phyloP scores from a whole-genome alignment of 345 rosid species.

The Arabidopsis suecica region DNA sequence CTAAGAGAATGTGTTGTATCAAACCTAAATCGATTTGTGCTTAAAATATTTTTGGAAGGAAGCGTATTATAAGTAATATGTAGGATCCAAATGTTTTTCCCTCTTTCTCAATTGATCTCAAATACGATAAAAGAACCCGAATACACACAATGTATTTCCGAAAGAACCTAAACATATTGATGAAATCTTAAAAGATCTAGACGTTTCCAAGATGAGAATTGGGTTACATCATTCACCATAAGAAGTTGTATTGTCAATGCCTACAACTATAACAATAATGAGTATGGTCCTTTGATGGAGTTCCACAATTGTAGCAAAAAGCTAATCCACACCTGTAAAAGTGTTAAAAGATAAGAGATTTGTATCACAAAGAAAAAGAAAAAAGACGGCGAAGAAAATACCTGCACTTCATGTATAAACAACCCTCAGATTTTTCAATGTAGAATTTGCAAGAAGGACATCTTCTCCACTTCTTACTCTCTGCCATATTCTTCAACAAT shows the following conservation, averaged over 20 bases:
- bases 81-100: slow-evolving; percentile 8
- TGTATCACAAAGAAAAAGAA: not conserved
- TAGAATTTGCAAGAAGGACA: slow-evolving; percentile 55
- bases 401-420: slow-evolving; percentile 61
- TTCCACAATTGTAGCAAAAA: slow-evolving; percentile 56
- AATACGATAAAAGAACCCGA: not conserved
- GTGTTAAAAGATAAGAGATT: not conserved
- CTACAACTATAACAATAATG: slow-evolving; percentile 27
- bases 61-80: slow-evolving; percentile 4
- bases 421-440: slow-evolving; percentile 54
- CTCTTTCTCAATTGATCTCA: not conserved
- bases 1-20: slow-evolving; percentile 15
- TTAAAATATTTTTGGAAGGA: slow-evolving; percentile 6
- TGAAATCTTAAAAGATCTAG: not conserved
- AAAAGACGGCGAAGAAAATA: slow-evolving; percentile 6
- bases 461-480: slow-evolving; percentile 51
- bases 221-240: not conserved
- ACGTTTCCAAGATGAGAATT: not conserved
- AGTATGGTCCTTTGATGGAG: slow-evolving; percentile 2
- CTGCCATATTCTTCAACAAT: slow-evolving; percentile 54
- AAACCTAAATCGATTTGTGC: slow-evolving; percentile 19
- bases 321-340: slow-evolving; percentile 52
- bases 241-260: not conserved
- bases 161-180: not conserved
- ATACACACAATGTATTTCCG: not conserved